Percentiles rank a stretch among this genome's conserved stretches.
Conservation (phyloP, 257 asterid species). For the Handroanthus guayacan region DNA sequence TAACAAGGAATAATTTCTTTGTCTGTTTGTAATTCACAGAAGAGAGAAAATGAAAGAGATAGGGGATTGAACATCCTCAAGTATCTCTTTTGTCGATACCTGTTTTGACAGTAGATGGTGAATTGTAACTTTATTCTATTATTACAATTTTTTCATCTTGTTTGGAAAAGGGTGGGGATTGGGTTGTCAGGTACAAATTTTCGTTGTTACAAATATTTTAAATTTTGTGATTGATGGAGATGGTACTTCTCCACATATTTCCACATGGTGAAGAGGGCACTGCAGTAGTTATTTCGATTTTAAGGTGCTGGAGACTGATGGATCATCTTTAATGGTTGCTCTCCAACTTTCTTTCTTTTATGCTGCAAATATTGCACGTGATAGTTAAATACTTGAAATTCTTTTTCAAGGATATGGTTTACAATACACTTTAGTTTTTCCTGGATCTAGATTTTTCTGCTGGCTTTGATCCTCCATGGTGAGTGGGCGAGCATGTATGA, state of each 20-base stretch:
- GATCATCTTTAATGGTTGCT: conserved; percentile 14
- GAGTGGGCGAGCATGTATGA: conserved; percentile 18
- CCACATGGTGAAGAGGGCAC: conserved; percentile 27
- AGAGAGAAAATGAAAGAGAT: conserved; percentile 27
- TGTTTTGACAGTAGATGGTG: not conserved
- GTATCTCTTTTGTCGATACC: not conserved
- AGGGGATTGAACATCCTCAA: conserved; percentile 28
- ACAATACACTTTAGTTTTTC: conserved; percentile 3
- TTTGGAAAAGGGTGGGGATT: not conserved
- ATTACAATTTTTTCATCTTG: conserved; percentile 6
- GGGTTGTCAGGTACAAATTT: conserved; percentile 1
- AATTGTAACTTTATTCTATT: not conserved
- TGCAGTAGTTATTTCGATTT: not conserved
- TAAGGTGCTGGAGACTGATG: conserved; percentile 12
- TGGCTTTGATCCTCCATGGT: conserved; percentile 4
- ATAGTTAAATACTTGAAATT: not conserved
- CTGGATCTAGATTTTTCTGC: conserved; percentile 7
- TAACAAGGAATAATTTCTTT: conserved; percentile 7
- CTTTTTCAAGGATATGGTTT: conserved; percentile 23
- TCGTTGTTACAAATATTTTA: not conserved
- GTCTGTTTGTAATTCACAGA: conserved; percentile 19
- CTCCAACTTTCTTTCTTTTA: conserved; percentile 22
- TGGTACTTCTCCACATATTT: conserved; percentile 4
- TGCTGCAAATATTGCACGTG: conserved; percentile 2
- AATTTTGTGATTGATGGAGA: not conserved